phyloP scores from a whole-genome alignment of 2,329 filamentous ascomycete genomes.

The Cladosporium velox region DNA sequence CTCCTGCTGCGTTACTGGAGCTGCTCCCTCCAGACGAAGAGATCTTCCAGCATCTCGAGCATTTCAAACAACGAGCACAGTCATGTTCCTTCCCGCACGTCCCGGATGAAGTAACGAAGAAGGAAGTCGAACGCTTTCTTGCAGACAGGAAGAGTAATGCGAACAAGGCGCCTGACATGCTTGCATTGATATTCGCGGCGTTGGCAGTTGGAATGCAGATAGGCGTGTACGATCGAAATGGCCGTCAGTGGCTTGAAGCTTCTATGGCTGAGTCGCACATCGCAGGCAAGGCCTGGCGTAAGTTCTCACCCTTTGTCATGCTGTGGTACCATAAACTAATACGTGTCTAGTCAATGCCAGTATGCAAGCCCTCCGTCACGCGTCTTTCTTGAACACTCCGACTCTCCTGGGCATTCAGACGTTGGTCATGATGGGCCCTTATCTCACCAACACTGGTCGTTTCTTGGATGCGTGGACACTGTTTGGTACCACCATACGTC shows the following conservation, averaged over 20 bases:
- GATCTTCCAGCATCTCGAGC: conserved; percentile 43
- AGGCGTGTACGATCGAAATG: conserved; percentile 46
- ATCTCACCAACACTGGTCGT: conserved; percentile 52
- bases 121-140: conserved; percentile 50
- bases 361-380: conserved; percentile 53
- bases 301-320: conserved; percentile 30
- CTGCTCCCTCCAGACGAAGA: conserved; percentile 44
- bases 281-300: conserved; percentile 50
- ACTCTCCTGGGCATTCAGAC: conserved; percentile 50
- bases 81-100: conserved; percentile 49
- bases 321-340: conserved; percentile 23
- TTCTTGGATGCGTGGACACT: conserved; percentile 54
- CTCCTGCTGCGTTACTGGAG: conserved; percentile 33
- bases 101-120: conserved; percentile 46
- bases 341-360: conserved; percentile 46
- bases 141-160: conserved; percentile 45
- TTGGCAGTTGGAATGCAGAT: conserved; percentile 51
- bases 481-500: conserved; percentile 51
- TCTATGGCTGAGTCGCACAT: conserved; percentile 40
- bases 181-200: conserved; percentile 51
- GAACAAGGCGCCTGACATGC: conserved; percentile 48
- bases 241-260: conserved; percentile 43
- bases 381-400: conserved; percentile 52
- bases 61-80: conserved; percentile 47
- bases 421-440: conserved; percentile 52